Evolutionary conservation across 805 yeast genomes (phyloP).

Genomic region (Monosporozyma servazzii): DNA sequence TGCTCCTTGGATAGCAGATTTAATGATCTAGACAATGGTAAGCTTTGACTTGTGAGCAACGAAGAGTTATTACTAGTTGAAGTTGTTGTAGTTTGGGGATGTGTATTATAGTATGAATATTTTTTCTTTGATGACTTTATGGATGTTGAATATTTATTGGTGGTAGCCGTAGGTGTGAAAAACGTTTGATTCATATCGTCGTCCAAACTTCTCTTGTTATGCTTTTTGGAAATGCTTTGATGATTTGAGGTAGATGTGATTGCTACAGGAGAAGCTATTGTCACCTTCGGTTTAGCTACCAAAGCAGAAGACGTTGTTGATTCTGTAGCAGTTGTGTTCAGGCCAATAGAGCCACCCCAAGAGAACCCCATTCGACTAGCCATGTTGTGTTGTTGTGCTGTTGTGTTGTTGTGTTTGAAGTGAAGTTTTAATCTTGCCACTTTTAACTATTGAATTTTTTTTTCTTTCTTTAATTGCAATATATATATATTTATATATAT

Average conservation of each 20-base stretch:
- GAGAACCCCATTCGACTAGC: slow-evolving; percentile 7
- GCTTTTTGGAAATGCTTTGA: background rate
- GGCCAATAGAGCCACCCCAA: slow-evolving; percentile 6
- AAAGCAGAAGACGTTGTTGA: background rate
- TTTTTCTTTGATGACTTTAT: background rate
- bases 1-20: slow-evolving; percentile 27
- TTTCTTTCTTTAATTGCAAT: background rate
- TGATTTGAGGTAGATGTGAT: background rate
- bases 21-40: slow-evolving; percentile 27
- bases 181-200: background rate
- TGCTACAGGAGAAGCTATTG: background rate
- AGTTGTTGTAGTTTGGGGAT: slow-evolving; percentile 1
- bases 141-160: background rate
- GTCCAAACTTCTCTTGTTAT: background rate
- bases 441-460: background rate
- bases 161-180: background rate
- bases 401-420: background rate
- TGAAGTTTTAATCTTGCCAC: background rate
- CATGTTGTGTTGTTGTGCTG: background rate
- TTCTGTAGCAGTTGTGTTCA: background rate
- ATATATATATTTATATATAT: background rate
- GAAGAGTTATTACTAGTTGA: background rate
- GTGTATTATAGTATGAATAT: background rate
- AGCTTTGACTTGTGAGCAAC: slow-evolving; percentile 22
- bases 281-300: background rate